A percentile compares a stretch with the other conserved stretches of the same genome.
These are phyloP conservation scores for Apiotrichum montevideense DNA, from an alignment of 1,284 basidiomycete genomes.

Conservation along the genomic window DNA sequence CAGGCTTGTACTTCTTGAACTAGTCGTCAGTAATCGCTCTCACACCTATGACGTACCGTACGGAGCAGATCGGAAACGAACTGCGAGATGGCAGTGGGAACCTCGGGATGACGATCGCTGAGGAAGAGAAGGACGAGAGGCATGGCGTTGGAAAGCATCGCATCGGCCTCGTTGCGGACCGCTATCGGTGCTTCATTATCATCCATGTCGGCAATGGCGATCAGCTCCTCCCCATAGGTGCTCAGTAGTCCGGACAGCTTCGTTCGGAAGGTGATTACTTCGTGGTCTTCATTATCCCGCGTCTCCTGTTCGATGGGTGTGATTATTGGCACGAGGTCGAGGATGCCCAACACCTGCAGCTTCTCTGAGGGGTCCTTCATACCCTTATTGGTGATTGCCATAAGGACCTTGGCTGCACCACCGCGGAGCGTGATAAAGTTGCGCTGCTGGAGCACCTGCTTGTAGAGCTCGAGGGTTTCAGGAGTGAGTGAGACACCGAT, in stretches of 20 bases:
- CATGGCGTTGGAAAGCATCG: slow-evolving; percentile 63
- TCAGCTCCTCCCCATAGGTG: slow-evolving; percentile 73
- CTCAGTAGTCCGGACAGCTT: slow-evolving; percentile 81
- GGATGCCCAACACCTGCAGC: slow-evolving; percentile 79
- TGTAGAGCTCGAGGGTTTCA: slow-evolving; percentile 77
- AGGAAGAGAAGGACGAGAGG: slow-evolving; percentile 83
- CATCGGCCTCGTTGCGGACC: slow-evolving; percentile 65
- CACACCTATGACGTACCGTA: slow-evolving; percentile 53
- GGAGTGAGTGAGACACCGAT: slow-evolving; percentile 93
- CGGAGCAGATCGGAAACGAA: slow-evolving; percentile 68
- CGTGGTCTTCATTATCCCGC: slow-evolving; percentile 58
- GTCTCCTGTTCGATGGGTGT: slow-evolving; percentile 73
- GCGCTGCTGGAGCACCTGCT: slow-evolving; percentile 75
- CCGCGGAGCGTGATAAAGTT: slow-evolving; percentile 64
- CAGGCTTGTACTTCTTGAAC: slow-evolving; percentile 26
- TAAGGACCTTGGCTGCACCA: slow-evolving; percentile 71
- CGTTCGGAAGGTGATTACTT: slow-evolving; percentile 81
- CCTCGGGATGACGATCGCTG: slow-evolving; percentile 81
- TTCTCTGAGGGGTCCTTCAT: slow-evolving; percentile 89
- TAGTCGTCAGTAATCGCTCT: slow-evolving; percentile 4
- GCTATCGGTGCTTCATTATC: slow-evolving; percentile 51
- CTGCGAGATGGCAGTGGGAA: slow-evolving; percentile 74
- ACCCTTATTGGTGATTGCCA: slow-evolving; percentile 82
- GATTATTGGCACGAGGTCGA: slow-evolving; percentile 75
- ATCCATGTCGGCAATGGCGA: slow-evolving; percentile 59